Percentiles rank a stretch among this genome's conserved stretches.
Conservation (phyloP, 2,329 filamentous ascomycete genomes). For the Furcasterigmium sp. region DNA sequence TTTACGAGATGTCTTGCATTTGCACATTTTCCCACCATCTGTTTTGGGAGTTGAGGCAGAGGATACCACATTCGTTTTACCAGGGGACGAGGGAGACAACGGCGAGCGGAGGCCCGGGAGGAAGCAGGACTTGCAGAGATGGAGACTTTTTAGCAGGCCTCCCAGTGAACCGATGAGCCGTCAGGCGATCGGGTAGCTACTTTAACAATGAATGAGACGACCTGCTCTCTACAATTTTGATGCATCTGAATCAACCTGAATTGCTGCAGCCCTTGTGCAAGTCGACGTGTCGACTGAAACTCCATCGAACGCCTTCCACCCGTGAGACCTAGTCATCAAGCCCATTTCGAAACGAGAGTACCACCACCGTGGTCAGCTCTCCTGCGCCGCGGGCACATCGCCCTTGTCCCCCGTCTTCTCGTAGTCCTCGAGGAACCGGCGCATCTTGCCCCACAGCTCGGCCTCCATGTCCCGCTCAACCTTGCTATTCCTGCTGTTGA, state of each 20-base stretch:
- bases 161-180: too few species aligned
- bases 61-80: constrained; percentile 4
- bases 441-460: constrained; percentile 61
- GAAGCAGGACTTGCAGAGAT: constrained; percentile 2
- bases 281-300: background rate
- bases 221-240: too few species aligned
- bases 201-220: too few species aligned
- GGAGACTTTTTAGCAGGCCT: too few species aligned
- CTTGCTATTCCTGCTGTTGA: constrained; percentile 80
- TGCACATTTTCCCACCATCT: background rate
- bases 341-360: too few species aligned
- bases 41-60: constrained; percentile 1
- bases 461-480: constrained; percentile 80
- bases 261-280: too few species aligned
- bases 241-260: too few species aligned
- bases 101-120: background rate
- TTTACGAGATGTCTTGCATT: constrained; percentile 2
- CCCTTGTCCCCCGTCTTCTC: constrained; percentile 10
- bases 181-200: too few species aligned
- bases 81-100: background rate
- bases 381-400: constrained; percentile 5
- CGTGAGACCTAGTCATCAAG: background rate
- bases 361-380: too few species aligned
- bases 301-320: background rate
- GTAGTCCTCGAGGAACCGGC: constrained; percentile 27